Conservation (phyloP, 2,329 filamentous ascomycete genomes). For the Penicillium crustosum region DNA sequence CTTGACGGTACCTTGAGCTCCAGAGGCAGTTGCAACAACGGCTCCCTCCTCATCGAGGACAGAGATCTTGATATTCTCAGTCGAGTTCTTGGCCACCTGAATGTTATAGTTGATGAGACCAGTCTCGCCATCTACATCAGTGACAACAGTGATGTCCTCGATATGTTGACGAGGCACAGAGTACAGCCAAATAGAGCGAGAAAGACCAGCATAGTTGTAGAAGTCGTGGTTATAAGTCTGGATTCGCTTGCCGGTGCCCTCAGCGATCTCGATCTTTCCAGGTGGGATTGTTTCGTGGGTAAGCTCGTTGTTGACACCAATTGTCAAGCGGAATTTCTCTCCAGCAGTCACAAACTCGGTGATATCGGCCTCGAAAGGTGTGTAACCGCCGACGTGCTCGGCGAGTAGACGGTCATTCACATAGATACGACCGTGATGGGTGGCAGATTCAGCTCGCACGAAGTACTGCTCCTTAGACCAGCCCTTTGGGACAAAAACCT, state of each 20-base stretch:
- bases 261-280: slow-evolving; percentile 10
- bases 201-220: slow-evolving; percentile 33
- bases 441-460: slow-evolving; percentile 31
- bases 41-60: not conserved
- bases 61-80: not conserved
- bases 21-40: slow-evolving; percentile 1
- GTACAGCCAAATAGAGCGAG: slow-evolving; percentile 31
- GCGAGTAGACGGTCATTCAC: slow-evolving; percentile 26
- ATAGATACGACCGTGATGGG: slow-evolving; percentile 30
- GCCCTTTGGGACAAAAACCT: slow-evolving; percentile 24
- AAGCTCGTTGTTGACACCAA: slow-evolving; percentile 34
- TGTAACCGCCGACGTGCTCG: slow-evolving; percentile 31
- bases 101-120: slow-evolving; percentile 4
- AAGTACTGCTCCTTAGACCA: slow-evolving; percentile 22
- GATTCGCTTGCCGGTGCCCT: slow-evolving; percentile 17
- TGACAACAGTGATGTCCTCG: slow-evolving; percentile 26
- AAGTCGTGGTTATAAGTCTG: slow-evolving; percentile 35
- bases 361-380: slow-evolving; percentile 29
- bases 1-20: slow-evolving; percentile 12
- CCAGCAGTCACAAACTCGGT: slow-evolving; percentile 23
- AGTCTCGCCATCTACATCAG: slow-evolving; percentile 14
- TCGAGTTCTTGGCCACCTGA: not conserved
- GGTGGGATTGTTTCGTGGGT: slow-evolving; percentile 33
- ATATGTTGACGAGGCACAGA: slow-evolving; percentile 23
- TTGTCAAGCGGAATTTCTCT: slow-evolving; percentile 29